Conservation (phyloP, 805 yeast species). For the Yarrowia sp. region DNA sequence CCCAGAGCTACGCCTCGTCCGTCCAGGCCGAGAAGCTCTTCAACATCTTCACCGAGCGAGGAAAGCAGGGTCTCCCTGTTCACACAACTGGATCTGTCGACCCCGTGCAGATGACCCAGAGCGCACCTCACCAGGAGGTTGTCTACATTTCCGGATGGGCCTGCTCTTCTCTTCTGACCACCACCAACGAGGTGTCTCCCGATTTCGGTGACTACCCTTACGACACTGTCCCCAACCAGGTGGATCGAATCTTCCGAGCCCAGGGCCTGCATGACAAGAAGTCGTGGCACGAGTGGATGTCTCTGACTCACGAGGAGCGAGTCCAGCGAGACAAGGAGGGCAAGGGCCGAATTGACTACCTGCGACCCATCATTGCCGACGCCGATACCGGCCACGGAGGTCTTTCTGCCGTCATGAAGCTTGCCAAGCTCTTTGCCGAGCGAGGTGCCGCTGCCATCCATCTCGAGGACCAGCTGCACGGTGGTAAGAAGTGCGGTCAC, state of each 20-base stretch:
- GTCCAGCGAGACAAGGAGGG: conserved; percentile 44
- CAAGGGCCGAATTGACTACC: conserved; percentile 55
- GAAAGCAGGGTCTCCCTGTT: conserved; percentile 56
- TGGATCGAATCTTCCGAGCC: conserved; percentile 63
- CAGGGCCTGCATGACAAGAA: conserved; percentile 65
- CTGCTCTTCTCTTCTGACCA: conserved; percentile 61
- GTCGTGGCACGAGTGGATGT: conserved; percentile 54
- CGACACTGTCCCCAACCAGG: conserved; percentile 73
- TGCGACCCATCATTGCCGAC: conserved; percentile 70
- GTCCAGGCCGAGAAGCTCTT: conserved; percentile 62
- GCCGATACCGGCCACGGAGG: conserved; percentile 76
- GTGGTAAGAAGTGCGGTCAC: conserved; percentile 72
- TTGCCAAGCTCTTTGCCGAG: conserved; percentile 71
- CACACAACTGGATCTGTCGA: conserved; percentile 68
- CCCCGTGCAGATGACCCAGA: conserved; percentile 67
- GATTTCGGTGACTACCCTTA: conserved; percentile 75
- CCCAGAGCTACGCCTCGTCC: conserved; percentile 56
- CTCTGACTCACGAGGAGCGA: conserved; percentile 45
- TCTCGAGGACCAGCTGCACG: conserved; percentile 68
- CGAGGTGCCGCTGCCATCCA: conserved; percentile 72
- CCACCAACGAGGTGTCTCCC: conserved; percentile 69
- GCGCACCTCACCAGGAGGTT: conserved; percentile 60
- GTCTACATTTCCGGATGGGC: conserved; percentile 70
- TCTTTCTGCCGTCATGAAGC: conserved; percentile 65
- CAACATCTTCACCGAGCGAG: conserved; percentile 54